A percentile compares a stretch with the other conserved stretches of the same genome.
These are phyloP conservation scores for Funneliformis caledonium DNA, from an alignment of 371 early-diverging fungal species.

Conservation along the genomic window DNA sequence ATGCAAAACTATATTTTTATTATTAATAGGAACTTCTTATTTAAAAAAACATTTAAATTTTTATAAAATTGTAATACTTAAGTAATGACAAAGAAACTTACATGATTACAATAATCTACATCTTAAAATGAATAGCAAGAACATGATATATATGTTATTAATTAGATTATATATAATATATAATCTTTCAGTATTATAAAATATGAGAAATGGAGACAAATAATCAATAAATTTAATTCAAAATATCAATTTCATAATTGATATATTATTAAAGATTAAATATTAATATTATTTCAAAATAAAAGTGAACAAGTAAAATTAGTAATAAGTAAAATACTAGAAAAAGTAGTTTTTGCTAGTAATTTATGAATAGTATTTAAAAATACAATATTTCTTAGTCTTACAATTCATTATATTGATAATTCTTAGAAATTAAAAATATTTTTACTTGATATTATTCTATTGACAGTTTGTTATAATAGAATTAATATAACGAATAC, in stretches of 20 bases:
- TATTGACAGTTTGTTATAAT: neutral
- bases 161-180: slow-evolving; percentile 13
- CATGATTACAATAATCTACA: slow-evolving; percentile 5
- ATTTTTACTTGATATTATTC: slow-evolving; percentile 8
- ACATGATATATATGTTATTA: neutral
- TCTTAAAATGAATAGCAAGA: neutral
- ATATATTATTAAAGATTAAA: neutral
- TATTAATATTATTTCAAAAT: neutral
- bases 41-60: too few species aligned
- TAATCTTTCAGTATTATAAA: slow-evolving; percentile 8
- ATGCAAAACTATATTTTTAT: too few species aligned
- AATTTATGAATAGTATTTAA: slow-evolving; percentile 1
- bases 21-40: too few species aligned
- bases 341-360: neutral
- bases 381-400: neutral
- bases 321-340: too few species aligned
- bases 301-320: neutral
- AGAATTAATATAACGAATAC: too few species aligned
- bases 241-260: slow-evolving; percentile 3
- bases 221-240: neutral
- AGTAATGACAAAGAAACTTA: too few species aligned
- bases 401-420: too few species aligned
- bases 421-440: slow-evolving; percentile 3
- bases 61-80: too few species aligned
- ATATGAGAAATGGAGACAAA: slow-evolving; percentile 1